These are phyloP conservation scores for Amylostereum chailletii DNA, from an alignment of 1,284 basidiomycete species.

Conservation along the genomic window DNA sequence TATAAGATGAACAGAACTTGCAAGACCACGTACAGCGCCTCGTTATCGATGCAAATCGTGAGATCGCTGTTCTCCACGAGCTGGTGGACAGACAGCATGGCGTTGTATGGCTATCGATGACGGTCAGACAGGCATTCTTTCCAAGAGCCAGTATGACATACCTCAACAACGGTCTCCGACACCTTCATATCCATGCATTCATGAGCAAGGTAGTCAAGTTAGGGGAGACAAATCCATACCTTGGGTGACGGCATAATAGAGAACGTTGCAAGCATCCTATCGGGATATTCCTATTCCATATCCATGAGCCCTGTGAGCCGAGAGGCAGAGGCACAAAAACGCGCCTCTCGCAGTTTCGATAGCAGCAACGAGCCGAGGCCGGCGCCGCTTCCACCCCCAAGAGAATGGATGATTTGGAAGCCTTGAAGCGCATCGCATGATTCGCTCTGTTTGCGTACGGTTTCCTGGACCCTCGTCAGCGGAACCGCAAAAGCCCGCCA, in stretches of 20 bases:
- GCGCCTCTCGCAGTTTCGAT: conserved; percentile 76
- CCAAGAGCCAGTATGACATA: conserved; percentile 18
- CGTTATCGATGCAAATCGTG: conserved; percentile 90
- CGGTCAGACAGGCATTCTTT: conserved; percentile 1
- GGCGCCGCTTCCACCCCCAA: conserved; percentile 90
- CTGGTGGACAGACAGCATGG: conserved; percentile 85
- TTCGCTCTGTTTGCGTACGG: conserved; percentile 70
- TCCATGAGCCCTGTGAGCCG: conserved; percentile 19
- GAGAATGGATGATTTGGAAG: conserved; percentile 88
- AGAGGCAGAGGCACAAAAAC: conserved; percentile 16
- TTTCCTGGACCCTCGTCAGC: conserved; percentile 38
- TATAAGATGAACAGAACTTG: neutral
- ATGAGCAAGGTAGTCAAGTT: conserved; percentile 1
- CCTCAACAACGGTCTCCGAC: conserved; percentile 93
- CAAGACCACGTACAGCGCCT: conserved; percentile 60
- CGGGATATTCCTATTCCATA: conserved; percentile 67
- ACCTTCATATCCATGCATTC: conserved; percentile 36
- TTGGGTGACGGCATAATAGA: conserved; percentile 90
- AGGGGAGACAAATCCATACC: conserved; percentile 26
- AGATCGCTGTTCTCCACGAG: conserved; percentile 88
- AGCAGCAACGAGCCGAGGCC: conserved; percentile 80
- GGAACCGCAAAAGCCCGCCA: neutral
- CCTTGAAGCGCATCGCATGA: conserved; percentile 85
- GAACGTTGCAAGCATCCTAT: conserved; percentile 91
- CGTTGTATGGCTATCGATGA: conserved; percentile 73